These are phyloP conservation scores for sweet orange (Citrus sinensis) DNA, from an alignment of 345 rosid genomes.

Conservation along the genomic window DNA sequence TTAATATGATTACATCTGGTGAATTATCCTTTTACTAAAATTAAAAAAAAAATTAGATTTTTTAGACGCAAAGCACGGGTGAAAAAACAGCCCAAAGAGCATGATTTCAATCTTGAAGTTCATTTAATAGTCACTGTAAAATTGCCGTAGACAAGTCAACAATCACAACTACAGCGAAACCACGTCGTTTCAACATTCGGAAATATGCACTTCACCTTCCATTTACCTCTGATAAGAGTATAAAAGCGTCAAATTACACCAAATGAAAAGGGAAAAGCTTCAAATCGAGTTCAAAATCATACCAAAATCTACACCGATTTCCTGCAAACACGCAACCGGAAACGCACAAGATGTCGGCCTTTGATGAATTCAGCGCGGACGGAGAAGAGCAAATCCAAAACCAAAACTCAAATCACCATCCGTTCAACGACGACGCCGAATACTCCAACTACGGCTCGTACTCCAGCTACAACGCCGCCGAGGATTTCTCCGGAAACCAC, in stretches of 20 bases:
- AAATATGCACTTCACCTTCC: not conserved
- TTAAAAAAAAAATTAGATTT: too few species aligned
- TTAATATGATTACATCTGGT: too few species aligned
- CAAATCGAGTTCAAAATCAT: not conserved
- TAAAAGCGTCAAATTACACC: not conserved
- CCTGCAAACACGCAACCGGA: not conserved
- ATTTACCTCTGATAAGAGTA: not conserved
- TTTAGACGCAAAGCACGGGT: too few species aligned
- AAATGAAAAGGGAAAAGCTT: not conserved
- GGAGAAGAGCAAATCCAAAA: slow-evolving; percentile 33
- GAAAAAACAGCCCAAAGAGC: too few species aligned
- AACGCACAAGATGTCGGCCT: slow-evolving; percentile 22
- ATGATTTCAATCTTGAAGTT: not conserved
- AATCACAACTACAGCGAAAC: not conserved
- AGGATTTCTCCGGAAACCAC: slow-evolving; percentile 25
- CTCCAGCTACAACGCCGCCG: slow-evolving; percentile 40
- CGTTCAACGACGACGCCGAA: slow-evolving; percentile 38
- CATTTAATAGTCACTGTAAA: not conserved
- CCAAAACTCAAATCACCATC: slow-evolving; percentile 27
- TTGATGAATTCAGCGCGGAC: slow-evolving; percentile 45
- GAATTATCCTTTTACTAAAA: too few species aligned
- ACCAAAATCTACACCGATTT: not conserved
- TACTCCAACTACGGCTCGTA: slow-evolving; percentile 40
- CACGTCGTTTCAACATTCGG: not conserved
- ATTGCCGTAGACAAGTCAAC: not conserved